These are phyloP conservation scores for Macrophomina pseudophaseolina DNA, from an alignment of 2,329 filamentous ascomycete genomes.

Conservation along the genomic window DNA sequence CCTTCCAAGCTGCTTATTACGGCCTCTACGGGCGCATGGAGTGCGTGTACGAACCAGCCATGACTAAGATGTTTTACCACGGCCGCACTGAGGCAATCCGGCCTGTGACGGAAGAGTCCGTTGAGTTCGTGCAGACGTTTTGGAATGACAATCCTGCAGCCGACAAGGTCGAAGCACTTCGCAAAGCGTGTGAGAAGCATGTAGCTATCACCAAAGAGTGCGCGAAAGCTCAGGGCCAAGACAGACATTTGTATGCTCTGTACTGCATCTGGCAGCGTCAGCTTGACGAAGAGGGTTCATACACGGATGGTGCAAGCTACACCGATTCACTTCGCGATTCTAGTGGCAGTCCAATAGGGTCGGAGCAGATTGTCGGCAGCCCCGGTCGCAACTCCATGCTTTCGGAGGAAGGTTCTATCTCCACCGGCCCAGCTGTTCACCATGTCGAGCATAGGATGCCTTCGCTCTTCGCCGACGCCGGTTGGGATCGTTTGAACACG, in stretches of 20 bases:
- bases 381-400: constrained; percentile 59
- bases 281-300: constrained; percentile 72
- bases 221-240: constrained; percentile 87
- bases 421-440: constrained; percentile 57
- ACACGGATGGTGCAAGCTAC: constrained; percentile 62
- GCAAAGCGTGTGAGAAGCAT: constrained; percentile 83
- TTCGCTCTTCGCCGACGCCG: constrained; percentile 80
- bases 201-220: constrained; percentile 80
- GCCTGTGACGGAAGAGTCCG: constrained; percentile 79
- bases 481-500: constrained; percentile 94
- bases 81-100: constrained; percentile 94
- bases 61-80: constrained; percentile 95
- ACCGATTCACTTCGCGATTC: constrained; percentile 45
- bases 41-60: constrained; percentile 95
- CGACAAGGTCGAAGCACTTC: constrained; percentile 83
- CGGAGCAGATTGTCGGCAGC: constrained; percentile 50
- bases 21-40: constrained; percentile 93
- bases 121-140: constrained; percentile 91
- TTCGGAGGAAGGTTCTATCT: constrained; percentile 55
- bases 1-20: constrained; percentile 97
- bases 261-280: constrained; percentile 94
- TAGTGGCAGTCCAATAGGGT: constrained; percentile 56
- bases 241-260: constrained; percentile 90
- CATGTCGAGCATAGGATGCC: constrained; percentile 64
- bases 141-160: constrained; percentile 88